Conservation (phyloP, 2,329 filamentous ascomycete genomes). For the Ophiostoma sp. region DNA sequence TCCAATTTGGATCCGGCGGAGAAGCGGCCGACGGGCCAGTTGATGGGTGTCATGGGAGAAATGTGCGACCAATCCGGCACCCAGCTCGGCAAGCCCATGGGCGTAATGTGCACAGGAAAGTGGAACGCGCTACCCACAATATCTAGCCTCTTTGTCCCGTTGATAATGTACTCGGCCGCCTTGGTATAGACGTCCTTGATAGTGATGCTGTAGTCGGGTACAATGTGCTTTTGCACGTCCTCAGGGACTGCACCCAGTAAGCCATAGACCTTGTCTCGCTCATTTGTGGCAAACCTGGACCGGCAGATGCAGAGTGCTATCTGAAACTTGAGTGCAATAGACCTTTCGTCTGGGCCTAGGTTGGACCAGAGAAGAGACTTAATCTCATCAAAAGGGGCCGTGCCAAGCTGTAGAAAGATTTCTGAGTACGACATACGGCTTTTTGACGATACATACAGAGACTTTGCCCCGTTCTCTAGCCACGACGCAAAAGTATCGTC, state of each 20-base stretch:
- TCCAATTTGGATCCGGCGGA: background rate
- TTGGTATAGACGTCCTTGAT: slow-evolving; percentile 24
- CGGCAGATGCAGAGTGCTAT: background rate
- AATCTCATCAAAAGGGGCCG: background rate
- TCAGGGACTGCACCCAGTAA: slow-evolving; percentile 17
- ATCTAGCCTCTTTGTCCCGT: background rate
- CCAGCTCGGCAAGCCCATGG: background rate
- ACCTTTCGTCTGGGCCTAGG: background rate
- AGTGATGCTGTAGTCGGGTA: slow-evolving; percentile 23
- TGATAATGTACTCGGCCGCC: slow-evolving; percentile 22
- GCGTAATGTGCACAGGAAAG: background rate
- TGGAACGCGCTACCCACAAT: background rate
- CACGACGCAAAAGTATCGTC: background rate
- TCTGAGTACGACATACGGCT: slow-evolving; percentile 6
- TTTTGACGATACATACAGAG: background rate
- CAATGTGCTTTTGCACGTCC: slow-evolving; percentile 15
- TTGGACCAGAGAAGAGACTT: background rate
- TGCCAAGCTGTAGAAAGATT: background rate
- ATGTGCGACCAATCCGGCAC: slow-evolving; percentile 15
- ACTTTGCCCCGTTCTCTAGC: background rate
- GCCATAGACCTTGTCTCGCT: slow-evolving; percentile 17
- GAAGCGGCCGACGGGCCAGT: background rate
- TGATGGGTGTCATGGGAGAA: background rate
- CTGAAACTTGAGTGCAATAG: background rate
- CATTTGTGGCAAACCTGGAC: slow-evolving; percentile 4